These are phyloP conservation scores for Trypanosoma mega DNA, from an alignment of 208 protist genomes.

Conservation along the genomic window DNA sequence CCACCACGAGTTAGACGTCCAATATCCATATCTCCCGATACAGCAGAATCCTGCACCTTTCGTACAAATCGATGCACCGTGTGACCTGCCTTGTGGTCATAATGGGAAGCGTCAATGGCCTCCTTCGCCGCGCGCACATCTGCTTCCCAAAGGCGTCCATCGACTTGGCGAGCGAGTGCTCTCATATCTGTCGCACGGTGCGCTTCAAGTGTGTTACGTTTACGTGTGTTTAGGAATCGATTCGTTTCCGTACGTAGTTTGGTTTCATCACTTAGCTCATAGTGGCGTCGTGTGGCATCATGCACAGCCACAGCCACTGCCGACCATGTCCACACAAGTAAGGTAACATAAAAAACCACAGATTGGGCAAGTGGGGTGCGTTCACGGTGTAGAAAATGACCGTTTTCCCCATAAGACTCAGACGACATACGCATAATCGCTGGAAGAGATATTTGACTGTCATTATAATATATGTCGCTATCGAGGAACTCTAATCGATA, in stretches of 20 bases:
- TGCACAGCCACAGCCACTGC: slow-evolving; percentile 54
- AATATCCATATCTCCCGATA: slow-evolving; percentile 25
- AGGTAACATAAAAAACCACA: slow-evolving; percentile 32
- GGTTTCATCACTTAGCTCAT: slow-evolving; percentile 76
- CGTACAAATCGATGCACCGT: slow-evolving; percentile 63
- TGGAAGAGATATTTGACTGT: too few species aligned
- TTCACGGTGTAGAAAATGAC: slow-evolving; percentile 21
- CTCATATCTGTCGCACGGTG: slow-evolving; percentile 70
- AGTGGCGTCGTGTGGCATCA: slow-evolving; percentile 69
- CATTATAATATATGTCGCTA: too few species aligned
- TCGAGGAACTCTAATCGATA: slow-evolving; percentile 15
- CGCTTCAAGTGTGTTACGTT: slow-evolving; percentile 60
- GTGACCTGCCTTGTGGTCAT: slow-evolving; percentile 47
- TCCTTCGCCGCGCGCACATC: slow-evolving; percentile 79
- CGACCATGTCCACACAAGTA: slow-evolving; percentile 57
- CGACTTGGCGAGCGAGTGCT: slow-evolving; percentile 61
- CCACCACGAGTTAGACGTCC: slow-evolving; percentile 3
- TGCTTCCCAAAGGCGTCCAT: slow-evolving; percentile 73
- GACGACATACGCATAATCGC: not conserved
- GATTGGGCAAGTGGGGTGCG: slow-evolving; percentile 39
- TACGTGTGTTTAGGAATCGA: slow-evolving; percentile 50
- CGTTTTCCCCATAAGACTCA: not conserved
- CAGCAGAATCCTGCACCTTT: slow-evolving; percentile 55
- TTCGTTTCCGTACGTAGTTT: slow-evolving; percentile 63
- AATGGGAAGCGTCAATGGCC: slow-evolving; percentile 77